Base-by-base conservation (phyloP, 306 rosid genomes). In the Vicia faba region DNA sequence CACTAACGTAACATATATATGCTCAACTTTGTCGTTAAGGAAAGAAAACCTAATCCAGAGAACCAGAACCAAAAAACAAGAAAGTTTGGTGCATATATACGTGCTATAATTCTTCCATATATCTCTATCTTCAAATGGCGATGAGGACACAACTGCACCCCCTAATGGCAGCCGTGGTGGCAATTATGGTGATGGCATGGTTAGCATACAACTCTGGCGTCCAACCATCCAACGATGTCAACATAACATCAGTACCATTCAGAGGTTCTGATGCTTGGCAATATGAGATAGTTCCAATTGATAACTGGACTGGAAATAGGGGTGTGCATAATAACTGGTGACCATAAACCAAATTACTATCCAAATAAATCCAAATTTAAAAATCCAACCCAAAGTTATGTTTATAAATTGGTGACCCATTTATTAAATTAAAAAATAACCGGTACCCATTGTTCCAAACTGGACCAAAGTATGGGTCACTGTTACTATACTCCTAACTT, bases 211-310 rank as follows among this genome's bases (percentile, higher is more conserved):
- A 43, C 18, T 7, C 31, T 11, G 10, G 38, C 23, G 3, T 25
- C 2, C 6, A 50, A 25, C 28, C 9, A 8, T 11, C 2, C 46
- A 0, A 23, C 33, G 12, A 63, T 25, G 28, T 1, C 0, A 3
- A 1, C 28, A 25, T 25, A 25, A 25, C 8, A 39, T 2, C 53
- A 19, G 6, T 28, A 0, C 18, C 13, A 28, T 25, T 28, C 13
- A 11, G 13, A 18, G 62, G 33, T 5, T 19, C 25, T 11, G 19
- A 70, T 33, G 26, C 12, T 25, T 25, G 28, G 28, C 28, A 25
- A 72, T 38, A 59, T 15, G 45, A 61, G 14, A 53, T 78, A 55
- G 56, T 87, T 26, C 77, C 77, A 1, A 80, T 87, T 13, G 72
- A 74, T 5, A 74, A 58, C 11, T 61, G 61, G n/a, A n/a, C n/a